Conservation (phyloP, 345 rosid species). For the Linum usitatissimum region DNA sequence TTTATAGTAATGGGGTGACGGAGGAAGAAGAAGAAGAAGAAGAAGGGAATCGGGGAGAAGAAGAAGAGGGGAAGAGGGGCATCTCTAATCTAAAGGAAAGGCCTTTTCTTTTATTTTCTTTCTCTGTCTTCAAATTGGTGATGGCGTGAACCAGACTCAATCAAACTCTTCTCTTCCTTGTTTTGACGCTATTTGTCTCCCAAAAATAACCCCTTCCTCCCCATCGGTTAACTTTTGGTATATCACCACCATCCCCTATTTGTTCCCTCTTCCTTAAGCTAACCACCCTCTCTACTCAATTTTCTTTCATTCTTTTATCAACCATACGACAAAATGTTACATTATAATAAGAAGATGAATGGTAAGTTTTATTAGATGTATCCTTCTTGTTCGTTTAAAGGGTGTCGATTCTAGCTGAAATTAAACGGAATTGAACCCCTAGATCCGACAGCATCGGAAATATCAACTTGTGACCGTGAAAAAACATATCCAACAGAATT, state of each 20-base stretch:
- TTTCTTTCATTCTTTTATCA: not conserved
- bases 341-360: no score
- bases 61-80: no score
- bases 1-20: not conserved
- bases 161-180: conserved; percentile 29
- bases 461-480: no score
- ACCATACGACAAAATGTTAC: not conserved
- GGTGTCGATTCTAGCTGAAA: no score
- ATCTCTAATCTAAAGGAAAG: no score
- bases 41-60: not conserved
- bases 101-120: not conserved
- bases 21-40: not conserved
- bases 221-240: not conserved
- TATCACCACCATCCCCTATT: not conserved
- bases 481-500: no score
- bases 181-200: conserved; percentile 21
- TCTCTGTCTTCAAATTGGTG: not conserved
- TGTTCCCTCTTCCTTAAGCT: not conserved
- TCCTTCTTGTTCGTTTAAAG: no score
- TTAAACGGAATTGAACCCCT: no score
- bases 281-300: not conserved
- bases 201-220: not conserved
- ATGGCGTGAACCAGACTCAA: conserved; percentile 77
- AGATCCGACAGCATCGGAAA: no score
- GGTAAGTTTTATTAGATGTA: no score